Evolutionary conservation across 331 rosid species (phyloP).

Genomic region (Arachis monticola): DNA sequence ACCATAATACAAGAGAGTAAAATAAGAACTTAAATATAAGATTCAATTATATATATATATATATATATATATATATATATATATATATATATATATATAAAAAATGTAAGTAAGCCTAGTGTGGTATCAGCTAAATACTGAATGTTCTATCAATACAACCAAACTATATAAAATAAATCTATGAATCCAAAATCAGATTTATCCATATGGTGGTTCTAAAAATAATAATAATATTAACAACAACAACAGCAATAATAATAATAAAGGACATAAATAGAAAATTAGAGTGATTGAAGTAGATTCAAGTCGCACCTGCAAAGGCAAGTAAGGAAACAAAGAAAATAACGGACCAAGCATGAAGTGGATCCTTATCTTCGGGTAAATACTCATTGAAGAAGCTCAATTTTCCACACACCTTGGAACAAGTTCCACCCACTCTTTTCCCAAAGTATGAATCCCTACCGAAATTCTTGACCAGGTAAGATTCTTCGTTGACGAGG

Average conservation of each 20-base stretch:
- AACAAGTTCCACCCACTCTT: constrained; percentile 52
- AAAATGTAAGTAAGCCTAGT: not conserved
- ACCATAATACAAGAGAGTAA: not conserved
- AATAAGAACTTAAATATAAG: not conserved
- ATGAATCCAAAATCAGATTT: not conserved
- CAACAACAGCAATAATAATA: too few species aligned
- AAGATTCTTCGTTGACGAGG: constrained; percentile 64
- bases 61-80: too few species aligned
- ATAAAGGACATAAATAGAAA: not conserved
- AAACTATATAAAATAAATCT: not conserved
- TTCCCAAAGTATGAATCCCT: constrained; percentile 55
- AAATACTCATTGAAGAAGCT: constrained; percentile 63
- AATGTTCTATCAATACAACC: not conserved
- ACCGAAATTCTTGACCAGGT: constrained; percentile 55
- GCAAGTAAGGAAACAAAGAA: constrained; percentile 62
- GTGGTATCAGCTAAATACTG: not conserved
- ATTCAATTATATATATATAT: not conserved
- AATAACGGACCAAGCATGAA: constrained; percentile 75
- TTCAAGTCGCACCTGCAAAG: constrained; percentile 58
- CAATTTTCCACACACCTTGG: constrained; percentile 52
- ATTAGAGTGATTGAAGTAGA: constrained; percentile 17
- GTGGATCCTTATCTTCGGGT: constrained; percentile 91
- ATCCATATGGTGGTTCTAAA: too few species aligned
- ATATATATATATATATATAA: too few species aligned
- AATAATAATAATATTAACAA: too few species aligned